phyloP scores from a whole-genome alignment of 2,329 filamentous ascomycete species.

The Colletotrichum sp. region DNA sequence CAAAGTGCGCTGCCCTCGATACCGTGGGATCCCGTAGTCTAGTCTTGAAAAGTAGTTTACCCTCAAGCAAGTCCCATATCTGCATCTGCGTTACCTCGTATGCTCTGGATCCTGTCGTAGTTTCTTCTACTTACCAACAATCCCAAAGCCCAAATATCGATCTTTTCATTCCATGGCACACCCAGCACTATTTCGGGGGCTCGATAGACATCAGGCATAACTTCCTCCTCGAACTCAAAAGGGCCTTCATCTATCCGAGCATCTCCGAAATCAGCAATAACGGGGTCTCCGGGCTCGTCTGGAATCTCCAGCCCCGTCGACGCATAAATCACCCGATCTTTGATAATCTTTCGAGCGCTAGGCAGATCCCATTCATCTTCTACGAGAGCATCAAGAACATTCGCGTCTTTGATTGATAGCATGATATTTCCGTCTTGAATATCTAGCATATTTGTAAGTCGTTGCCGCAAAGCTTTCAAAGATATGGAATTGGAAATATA shows the following conservation, averaged over 20 bases:
- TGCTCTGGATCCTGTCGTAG: not conserved
- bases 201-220: slow-evolving; percentile 37
- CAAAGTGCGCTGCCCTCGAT: slow-evolving; percentile 33
- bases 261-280: slow-evolving; percentile 36
- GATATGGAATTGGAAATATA: not conserved
- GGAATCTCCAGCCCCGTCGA: slow-evolving; percentile 30
- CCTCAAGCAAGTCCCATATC: slow-evolving; percentile 38
- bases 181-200: slow-evolving; percentile 38
- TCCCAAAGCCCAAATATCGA: slow-evolving; percentile 35
- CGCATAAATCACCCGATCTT: slow-evolving; percentile 30
- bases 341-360: slow-evolving; percentile 29
- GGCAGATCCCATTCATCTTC: slow-evolving; percentile 22
- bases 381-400: slow-evolving; percentile 18
- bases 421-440: slow-evolving; percentile 29
- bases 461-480: fast-evolving
- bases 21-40: slow-evolving; percentile 22
- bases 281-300: slow-evolving; percentile 22
- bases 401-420: slow-evolving; percentile 20
- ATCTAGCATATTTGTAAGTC: slow-evolving; percentile 1
- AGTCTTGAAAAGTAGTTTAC: slow-evolving; percentile 29
- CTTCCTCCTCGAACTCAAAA: slow-evolving; percentile 25
- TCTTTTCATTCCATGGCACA: slow-evolving; percentile 36
- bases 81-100: not conserved
- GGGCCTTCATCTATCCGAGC: slow-evolving; percentile 27
- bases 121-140: not conserved